Evolutionary conservation across 2,329 filamentous ascomycete genomes (phyloP), one percentile per base, ranked within the genome.

Genomic region (Phoma sp.): DNA sequence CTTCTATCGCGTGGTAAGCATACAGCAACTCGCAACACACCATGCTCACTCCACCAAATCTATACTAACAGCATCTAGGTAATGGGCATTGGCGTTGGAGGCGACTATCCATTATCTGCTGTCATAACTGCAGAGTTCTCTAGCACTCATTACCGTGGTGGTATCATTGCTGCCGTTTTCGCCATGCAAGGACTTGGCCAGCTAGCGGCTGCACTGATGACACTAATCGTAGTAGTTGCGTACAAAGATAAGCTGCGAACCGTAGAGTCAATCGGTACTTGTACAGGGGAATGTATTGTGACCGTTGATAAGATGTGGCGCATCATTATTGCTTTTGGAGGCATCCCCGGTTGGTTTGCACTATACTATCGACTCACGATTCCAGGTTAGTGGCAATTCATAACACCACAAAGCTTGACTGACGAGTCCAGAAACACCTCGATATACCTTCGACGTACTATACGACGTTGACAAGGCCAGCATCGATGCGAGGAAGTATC

Each of bases 281-380:
- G 91, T 73, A 81, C 83, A 46, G 81, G 80, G 23, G 79, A 77
- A 33, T 95, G 91, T 68, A 83, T 84, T 50, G 69, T 84, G 0
- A 89, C 90, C 1, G 89, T 93, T 5, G 91, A 95, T 78, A 92
- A 92, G 81, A 93, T 93, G 88, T 95, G 91, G 91, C 84, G 91
- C 62, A 82, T 87, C 12, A 82, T 95, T 42, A 90, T 95, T 68
- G 91, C 90, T 11, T 90, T 93, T 67, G 91, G 91, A 62, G 90
- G 89, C 37, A 84, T 95, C 7, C 91, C 91, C 2, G 91, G 88
- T 36, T 90, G 87, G 71, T 86, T 93, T 59, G 91, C 91, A 17
- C 84, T 96, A 15, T 95, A 95, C 80, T 95, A 91, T 77, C 88
- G 91, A 58, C 83, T 95, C 4, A 95, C 91, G 46, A 93, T 96